Evolutionary conservation across 306 rosid species (phyloP).

Genomic region (Arachis hypogaea): DNA sequence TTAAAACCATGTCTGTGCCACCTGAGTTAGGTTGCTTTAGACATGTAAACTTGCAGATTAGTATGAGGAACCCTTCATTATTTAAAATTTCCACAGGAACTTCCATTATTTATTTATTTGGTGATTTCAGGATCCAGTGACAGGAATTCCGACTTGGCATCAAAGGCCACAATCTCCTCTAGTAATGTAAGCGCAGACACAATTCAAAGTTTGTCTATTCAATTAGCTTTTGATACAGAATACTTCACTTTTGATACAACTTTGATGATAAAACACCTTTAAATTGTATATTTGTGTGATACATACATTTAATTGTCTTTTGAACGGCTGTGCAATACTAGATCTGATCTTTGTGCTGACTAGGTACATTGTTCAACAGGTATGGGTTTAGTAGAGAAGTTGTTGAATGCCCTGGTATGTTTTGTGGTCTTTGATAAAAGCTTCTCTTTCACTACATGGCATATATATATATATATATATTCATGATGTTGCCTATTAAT

Average conservation of each 20-base stretch:
- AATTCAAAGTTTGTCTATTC: neutral
- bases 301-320: slow-evolving; percentile 5
- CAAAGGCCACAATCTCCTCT: slow-evolving; percentile 66
- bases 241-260: slow-evolving; percentile 16
- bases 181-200: slow-evolving; percentile 56
- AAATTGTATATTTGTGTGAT: neutral
- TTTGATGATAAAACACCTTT: slow-evolving; percentile 4
- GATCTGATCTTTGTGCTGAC: slow-evolving; percentile 30
- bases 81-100: slow-evolving; percentile 15
- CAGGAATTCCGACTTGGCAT: slow-evolving; percentile 78
- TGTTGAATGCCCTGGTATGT: slow-evolving; percentile 88
- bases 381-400: slow-evolving; percentile 91
- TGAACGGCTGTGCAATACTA: neutral
- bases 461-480: neutral
- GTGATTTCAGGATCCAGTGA: slow-evolving; percentile 76
- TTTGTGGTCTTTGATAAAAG: slow-evolving; percentile 7
- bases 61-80: slow-evolving; percentile 20
- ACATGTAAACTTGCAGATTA: slow-evolving; percentile 5
- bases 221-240: neutral
- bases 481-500: slow-evolving; percentile 10
- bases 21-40: slow-evolving; percentile 25
- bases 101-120: slow-evolving; percentile 32
- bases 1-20: neutral
- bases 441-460: slow-evolving; percentile 13
- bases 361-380: slow-evolving; percentile 51